Evolutionary conservation across 2,329 filamentous ascomycete genomes (phyloP).

Genomic region (Verticillium longisporum): DNA sequence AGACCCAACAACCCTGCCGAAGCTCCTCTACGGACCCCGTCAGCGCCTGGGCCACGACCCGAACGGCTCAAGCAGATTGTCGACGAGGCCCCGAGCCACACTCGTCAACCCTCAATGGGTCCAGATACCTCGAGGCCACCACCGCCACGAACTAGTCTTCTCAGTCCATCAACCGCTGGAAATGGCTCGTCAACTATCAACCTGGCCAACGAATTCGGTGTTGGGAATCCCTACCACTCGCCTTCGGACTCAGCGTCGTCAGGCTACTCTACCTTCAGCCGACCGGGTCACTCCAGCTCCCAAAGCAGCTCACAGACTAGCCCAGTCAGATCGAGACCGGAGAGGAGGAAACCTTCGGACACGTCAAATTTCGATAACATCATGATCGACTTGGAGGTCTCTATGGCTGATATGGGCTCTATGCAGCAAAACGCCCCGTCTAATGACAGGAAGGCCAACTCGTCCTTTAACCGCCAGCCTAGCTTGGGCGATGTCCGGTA

Average conservation of each 20-base stretch:
- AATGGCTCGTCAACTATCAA: slow-evolving; percentile 42
- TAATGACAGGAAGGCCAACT: slow-evolving; percentile 10
- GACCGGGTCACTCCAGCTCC: slow-evolving; percentile 53
- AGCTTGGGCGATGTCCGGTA: slow-evolving; percentile 18
- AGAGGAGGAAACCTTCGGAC: slow-evolving; percentile 30
- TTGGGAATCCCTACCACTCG: slow-evolving; percentile 58
- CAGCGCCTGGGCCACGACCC: slow-evolving; percentile 36
- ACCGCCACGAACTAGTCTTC: slow-evolving; percentile 43
- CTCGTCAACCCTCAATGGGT: slow-evolving; percentile 34
- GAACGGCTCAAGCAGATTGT: slow-evolving; percentile 25
- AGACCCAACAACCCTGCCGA: slow-evolving; percentile 29
- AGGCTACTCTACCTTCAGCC: slow-evolving; percentile 53
- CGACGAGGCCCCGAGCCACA: slow-evolving; percentile 12
- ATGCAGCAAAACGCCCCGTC: slow-evolving; percentile 17
- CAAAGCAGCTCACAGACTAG: slow-evolving; percentile 52
- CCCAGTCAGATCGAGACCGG: slow-evolving; percentile 28
- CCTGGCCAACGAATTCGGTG: slow-evolving; percentile 52
- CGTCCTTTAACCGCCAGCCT: slow-evolving; percentile 5
- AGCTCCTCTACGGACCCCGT: slow-evolving; percentile 35
- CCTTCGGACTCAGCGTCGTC: slow-evolving; percentile 60
- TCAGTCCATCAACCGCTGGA: slow-evolving; percentile 32
- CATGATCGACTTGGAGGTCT: slow-evolving; percentile 49
- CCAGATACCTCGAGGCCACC: slow-evolving; percentile 45
- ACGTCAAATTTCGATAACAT: slow-evolving; percentile 41
- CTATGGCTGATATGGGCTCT: slow-evolving; percentile 34